Base-by-base conservation (phyloP, 2,329 filamentous ascomycete species). In the Furcasterigmium furcatum region DNA sequence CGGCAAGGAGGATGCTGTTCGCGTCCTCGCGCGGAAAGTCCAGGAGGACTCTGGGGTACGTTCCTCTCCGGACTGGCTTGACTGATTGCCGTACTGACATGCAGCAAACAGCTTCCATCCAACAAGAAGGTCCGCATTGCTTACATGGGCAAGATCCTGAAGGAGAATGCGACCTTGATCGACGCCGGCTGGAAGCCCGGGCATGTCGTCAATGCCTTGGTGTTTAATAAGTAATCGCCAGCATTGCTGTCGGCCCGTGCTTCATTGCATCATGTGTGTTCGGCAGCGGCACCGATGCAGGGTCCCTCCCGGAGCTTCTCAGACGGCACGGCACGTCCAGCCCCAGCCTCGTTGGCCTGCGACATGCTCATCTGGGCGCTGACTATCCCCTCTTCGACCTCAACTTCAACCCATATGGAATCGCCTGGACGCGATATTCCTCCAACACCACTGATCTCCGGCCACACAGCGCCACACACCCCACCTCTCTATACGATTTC, bases 91-190 rank as follows among this genome's bases (percentile, higher is more conserved):
- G 3, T 35, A 19, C 5, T 19, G 10, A 13, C 41, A 44, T 13
- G 39, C 43, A 10, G 7, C 22, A 14, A 32, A 16, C 54, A 87
- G 85, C 69, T 91, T 25, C 64, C 76, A 2, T 60, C 71, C 8
- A 71, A 70, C 38, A 81, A 80, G 50, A 78, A 74, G 40, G 72
- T 96, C 42, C 81, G 82, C 44, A 78, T 96, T 48, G 84, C 82
- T 18, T 95, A 95, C 62, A 77, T 94, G 65, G 91, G 91, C 54
- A 89, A 84, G 60, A 80, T 91, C 42, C 76, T 96, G 38, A 82
- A 84, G 52, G 88, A 92, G 52, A 74, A 76, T 44, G 62, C 79
- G 18, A 76, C 84, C 1, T 70, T 96, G 16, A 64, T 72, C 38
- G 76, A 77, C 4, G 86, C 94, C 55, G 87, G 86, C 41, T 96